A percentile compares a stretch with the other conserved stretches of the same genome.
phyloP scores from a whole-genome alignment of 306 rosid species.

The Fragaria nilgerrensis region DNA sequence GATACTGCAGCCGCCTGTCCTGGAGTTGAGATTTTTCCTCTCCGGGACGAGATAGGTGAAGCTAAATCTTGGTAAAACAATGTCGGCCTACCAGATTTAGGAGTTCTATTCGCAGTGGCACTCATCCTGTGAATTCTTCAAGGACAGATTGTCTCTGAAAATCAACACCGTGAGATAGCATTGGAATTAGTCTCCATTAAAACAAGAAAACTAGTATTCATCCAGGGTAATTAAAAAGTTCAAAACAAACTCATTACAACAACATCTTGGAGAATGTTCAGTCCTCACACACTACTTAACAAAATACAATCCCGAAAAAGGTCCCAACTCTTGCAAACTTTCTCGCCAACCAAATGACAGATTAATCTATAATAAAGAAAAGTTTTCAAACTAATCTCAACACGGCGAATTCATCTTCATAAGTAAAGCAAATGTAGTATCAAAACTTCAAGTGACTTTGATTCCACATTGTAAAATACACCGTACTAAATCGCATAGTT shows the following conservation, averaged over 20 bases:
- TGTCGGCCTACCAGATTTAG: constrained; percentile 74
- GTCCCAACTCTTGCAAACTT: background rate
- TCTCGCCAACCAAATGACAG: constrained; percentile 15
- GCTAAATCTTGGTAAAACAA: constrained; percentile 92
- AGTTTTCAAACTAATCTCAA: background rate
- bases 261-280: background rate
- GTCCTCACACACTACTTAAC: background rate
- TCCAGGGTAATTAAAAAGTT: background rate
- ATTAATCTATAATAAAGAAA: background rate
- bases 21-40: constrained; percentile 74
- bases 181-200: background rate
- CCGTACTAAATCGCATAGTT: background rate
- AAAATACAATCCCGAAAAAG: background rate
- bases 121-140: constrained; percentile 45
- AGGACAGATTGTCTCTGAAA: constrained; percentile 28
- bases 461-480: background rate
- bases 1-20: constrained; percentile 85
- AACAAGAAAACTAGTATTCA: background rate
- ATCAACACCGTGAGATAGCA: background rate
- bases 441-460: background rate
- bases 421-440: background rate
- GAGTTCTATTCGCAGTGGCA: constrained; percentile 62
- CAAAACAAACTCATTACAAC: background rate
- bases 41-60: constrained; percentile 73
- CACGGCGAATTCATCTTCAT: background rate